These are phyloP conservation scores for Mycena sp. DNA, from an alignment of 1,284 basidiomycete species.

Conservation along the genomic window DNA sequence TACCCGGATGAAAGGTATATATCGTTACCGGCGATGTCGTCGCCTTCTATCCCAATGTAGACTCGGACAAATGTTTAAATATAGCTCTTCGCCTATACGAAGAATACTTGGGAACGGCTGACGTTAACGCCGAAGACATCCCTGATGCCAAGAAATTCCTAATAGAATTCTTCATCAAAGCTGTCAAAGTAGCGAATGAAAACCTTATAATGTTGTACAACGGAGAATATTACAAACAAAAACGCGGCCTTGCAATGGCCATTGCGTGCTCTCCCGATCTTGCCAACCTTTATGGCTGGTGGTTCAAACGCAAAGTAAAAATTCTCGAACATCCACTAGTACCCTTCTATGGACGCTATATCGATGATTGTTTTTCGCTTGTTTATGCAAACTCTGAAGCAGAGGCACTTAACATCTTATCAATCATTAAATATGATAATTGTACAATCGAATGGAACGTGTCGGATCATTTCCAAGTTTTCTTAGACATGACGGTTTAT, in stretches of 20 bases:
- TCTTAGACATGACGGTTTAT: slow-evolving; percentile 48
- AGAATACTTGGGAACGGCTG: background rate
- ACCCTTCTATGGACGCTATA: slow-evolving; percentile 51
- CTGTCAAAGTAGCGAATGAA: background rate
- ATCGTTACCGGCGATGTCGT: slow-evolving; percentile 47
- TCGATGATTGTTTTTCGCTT: slow-evolving; percentile 50
- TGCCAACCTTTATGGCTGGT: slow-evolving; percentile 47
- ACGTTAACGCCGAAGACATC: background rate
- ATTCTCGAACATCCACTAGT: slow-evolving; percentile 40
- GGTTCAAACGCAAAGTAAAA: slow-evolving; percentile 38
- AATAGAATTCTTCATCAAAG: background rate
- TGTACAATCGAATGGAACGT: slow-evolving; percentile 48
- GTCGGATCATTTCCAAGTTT: slow-evolving; percentile 38
- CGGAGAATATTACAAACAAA: slow-evolving; percentile 39
- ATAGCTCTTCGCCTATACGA: slow-evolving; percentile 34
- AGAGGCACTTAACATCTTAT: background rate
- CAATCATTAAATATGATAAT: slow-evolving; percentile 35
- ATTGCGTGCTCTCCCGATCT: slow-evolving; percentile 47
- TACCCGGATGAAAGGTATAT: slow-evolving; percentile 18
- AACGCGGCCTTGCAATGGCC: slow-evolving; percentile 50
- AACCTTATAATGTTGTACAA: background rate
- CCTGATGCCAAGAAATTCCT: background rate
- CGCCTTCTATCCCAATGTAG: slow-evolving; percentile 48
- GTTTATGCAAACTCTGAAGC: slow-evolving; percentile 43
- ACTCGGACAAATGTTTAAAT: slow-evolving; percentile 17